phyloP scores from a whole-genome alignment of 768 basidiomycete species.

The Chlorophyllum brunneum region DNA sequence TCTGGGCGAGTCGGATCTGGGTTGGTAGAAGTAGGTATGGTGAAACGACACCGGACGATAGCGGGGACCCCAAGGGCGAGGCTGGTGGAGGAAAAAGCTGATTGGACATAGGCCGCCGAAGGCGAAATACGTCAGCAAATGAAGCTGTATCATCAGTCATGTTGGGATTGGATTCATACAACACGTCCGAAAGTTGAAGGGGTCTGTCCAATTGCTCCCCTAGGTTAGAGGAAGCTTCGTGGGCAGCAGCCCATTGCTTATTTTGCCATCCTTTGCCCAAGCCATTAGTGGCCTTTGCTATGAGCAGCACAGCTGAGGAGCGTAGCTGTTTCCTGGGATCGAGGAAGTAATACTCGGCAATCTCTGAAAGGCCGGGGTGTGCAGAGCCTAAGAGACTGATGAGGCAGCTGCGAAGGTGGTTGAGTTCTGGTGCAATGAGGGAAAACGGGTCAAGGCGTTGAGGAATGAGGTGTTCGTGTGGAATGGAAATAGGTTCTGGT shows the following conservation, averaged over 20 bases:
- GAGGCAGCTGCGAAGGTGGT: conserved; percentile 65
- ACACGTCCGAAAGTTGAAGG: conserved; percentile 72
- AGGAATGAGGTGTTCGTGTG: conserved; percentile 18
- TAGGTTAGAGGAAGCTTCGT: conserved; percentile 50
- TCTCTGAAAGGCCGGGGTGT: conserved; percentile 81
- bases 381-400: conserved; percentile 81
- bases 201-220: conserved; percentile 69
- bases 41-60: conserved; percentile 18
- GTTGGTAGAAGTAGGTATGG: conserved; percentile 67
- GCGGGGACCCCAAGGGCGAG: conserved; percentile 13
- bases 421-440: conserved; percentile 71
- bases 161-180: conserved; percentile 88
- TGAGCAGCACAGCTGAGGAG: conserved; percentile 84
- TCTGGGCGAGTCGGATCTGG: conserved; percentile 89
- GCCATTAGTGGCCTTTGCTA: conserved; percentile 91
- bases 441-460: conserved; percentile 53
- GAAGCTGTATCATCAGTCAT: conserved; percentile 77
- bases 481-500: conserved; percentile 27
- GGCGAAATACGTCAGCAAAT: conserved; percentile 55
- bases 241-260: conserved; percentile 57
- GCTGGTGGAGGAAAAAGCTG: conserved; percentile 27
- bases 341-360: conserved; percentile 90
- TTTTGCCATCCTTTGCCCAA: conserved; percentile 62
- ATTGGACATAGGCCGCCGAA: conserved; percentile 26
- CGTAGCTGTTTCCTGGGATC: conserved; percentile 89